Evolutionary conservation across 2,329 filamentous ascomycete species (phyloP).

Genomic region (Cryoendolithus antarcticus): DNA sequence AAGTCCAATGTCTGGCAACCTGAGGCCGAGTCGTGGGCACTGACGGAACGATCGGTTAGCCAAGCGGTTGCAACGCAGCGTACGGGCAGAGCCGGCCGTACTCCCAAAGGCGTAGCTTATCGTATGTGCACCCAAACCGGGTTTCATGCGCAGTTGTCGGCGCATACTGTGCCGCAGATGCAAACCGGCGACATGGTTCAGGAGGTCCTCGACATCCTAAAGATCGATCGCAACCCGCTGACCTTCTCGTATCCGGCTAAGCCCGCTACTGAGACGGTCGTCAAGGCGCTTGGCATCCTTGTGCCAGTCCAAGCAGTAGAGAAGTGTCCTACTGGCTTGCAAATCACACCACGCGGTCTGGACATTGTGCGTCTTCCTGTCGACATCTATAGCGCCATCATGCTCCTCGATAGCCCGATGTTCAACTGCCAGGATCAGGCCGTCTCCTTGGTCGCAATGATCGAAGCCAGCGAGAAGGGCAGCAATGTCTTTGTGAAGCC

Average conservation of each 20-base stretch:
- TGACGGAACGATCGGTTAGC: conserved; percentile 94
- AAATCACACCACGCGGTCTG: too few species aligned
- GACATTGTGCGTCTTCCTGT: too few species aligned
- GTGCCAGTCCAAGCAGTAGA: too few species aligned
- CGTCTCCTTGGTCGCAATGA: neutral
- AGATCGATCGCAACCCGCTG: conserved; percentile 86
- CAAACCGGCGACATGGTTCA: conserved; percentile 87
- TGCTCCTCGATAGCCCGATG: neutral
- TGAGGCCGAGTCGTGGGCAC: conserved; percentile 66
- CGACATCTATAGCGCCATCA: neutral
- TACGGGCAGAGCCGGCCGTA: conserved; percentile 97
- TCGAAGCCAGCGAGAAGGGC: too few species aligned
- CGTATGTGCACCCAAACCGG: conserved; percentile 87
- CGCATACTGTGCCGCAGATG: conserved; percentile 94
- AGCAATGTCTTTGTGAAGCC: too few species aligned
- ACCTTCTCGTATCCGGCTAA: conserved; percentile 99
- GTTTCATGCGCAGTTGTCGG: conserved; percentile 96
- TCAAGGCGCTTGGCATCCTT: conserved; percentile 26
- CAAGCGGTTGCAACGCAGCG: conserved; percentile 95
- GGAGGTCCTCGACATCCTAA: conserved; percentile 92
- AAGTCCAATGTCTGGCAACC: conserved; percentile 99
- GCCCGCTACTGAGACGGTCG: conserved; percentile 92
- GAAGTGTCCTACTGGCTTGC: too few species aligned
- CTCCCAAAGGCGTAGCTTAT: conserved; percentile 95
- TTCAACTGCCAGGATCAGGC: neutral